Base-by-base conservation (phyloP, 352 stramenopile species). In the Phytophthora crassamura region DNA sequence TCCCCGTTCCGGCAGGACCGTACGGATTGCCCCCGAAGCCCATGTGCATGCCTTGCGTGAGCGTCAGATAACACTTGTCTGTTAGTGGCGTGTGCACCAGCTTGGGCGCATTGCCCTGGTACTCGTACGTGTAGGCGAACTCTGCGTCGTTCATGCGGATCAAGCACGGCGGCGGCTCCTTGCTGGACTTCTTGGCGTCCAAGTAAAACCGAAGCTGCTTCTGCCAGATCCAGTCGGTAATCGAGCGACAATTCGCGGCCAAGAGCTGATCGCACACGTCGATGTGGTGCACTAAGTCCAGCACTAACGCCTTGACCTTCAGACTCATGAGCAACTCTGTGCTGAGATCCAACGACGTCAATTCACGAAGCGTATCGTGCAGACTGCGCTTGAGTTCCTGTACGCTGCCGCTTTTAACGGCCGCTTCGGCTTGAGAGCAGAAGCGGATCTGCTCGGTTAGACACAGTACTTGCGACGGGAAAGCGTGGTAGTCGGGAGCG, bases 201-300 rank as follows among this genome's bases (percentile, higher is more conserved):
- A 97, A 35, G 45, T 97, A 98, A 67, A 96, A 98, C 4, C 93
- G 94, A 9, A 98, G 79, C 57, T 98, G 94, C 45, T 98, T 98
- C 28, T 97, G 90, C 94, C 94, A 98, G 28, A 86, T 81, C 94
- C 94, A 98, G 45, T 86, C 78, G 9, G 15, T 83, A 9, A 72
- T 58, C 4, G 92, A 82, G 11, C 76, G 71, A 39, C 87, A 92
- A 63, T 85, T 86, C 2, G 68, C 82, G 3, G 34, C 53, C 3
- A 90, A 51, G 1, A 98, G 64, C 45, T 98, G 90, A 39, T 98
- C 90, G 40, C 96, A 95, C 0, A 99, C 89, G 57, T 98, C 95
- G 34, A 98, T 96, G 57, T 98, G 89, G 41, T 99, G 96, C n/a
- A 99, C 90, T 2, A 98, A 73, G 46, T 99, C 96, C 7, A 99